phyloP scores from a whole-genome alignment of 805 yeast species.

The Schwanniomyces polymorphus region DNA sequence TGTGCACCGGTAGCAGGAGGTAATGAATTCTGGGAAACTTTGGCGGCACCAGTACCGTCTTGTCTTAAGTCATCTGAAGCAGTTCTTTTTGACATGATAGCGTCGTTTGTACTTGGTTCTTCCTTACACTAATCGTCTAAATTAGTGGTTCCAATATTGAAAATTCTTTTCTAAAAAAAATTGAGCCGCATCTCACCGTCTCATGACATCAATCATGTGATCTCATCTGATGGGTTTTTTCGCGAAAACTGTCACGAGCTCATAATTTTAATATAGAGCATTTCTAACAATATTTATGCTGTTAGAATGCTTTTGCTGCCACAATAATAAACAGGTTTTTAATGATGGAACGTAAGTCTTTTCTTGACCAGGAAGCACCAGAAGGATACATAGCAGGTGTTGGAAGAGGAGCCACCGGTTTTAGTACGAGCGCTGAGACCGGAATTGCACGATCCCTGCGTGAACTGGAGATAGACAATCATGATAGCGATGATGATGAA shows the following conservation, averaged over 20 bases:
- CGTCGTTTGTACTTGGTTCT: background rate
- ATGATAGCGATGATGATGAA: conserved; percentile 17
- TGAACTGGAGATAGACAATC: conserved; percentile 10
- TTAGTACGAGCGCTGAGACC: conserved; percentile 76
- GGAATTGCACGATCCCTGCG: conserved; percentile 9
- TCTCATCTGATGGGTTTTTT: background rate
- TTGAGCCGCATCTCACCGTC: conserved; percentile 1
- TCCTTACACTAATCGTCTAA: background rate
- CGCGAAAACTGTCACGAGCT: background rate
- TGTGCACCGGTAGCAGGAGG: conserved; percentile 33
- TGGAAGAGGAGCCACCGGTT: conserved; percentile 95
- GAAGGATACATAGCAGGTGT: conserved; percentile 88
- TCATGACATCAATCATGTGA: background rate
- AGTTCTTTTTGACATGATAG: conserved; percentile 52
- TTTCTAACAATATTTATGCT: background rate
- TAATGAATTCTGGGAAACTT: conserved; percentile 36
- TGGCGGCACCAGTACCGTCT: conserved; percentile 29
- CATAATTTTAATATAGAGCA: background rate
- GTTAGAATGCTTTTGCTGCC: background rate
- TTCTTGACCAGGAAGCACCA: conserved; percentile 85
- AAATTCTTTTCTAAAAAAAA: background rate
- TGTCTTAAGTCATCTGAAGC: conserved; percentile 33
- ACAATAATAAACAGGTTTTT: background rate
- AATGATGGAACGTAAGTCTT: conserved; percentile 54
- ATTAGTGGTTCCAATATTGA: background rate